These are phyloP conservation scores for Calonectria pteridis DNA, from an alignment of 2,329 filamentous ascomycete species.

Conservation along the genomic window DNA sequence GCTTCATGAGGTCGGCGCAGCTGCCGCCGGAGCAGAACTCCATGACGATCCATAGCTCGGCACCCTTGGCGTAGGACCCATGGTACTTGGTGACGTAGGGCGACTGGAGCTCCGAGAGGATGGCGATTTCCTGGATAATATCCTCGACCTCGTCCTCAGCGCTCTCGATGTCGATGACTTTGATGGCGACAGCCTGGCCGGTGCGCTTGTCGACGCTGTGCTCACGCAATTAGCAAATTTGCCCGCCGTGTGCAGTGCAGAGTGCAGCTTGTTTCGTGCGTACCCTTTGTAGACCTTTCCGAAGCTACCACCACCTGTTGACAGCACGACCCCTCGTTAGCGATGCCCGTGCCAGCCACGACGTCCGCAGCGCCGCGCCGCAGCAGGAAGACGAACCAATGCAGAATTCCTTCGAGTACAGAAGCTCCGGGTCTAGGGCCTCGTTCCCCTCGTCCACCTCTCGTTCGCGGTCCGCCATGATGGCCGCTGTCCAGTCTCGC, in stretches of 20 bases:
- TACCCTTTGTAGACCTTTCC: constrained; percentile 99
- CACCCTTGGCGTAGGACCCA: constrained; percentile 95
- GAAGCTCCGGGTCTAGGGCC: constrained; percentile 82
- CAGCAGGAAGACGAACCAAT: constrained; percentile 70
- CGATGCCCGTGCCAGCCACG: background rate
- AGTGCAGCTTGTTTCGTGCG: constrained; percentile 15
- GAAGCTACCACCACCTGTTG: constrained; percentile 91
- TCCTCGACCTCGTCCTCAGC: constrained; percentile 99
- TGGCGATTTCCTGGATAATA: constrained; percentile 98
- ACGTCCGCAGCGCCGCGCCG: background rate
- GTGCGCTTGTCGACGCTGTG: constrained; percentile 91
- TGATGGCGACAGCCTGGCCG: constrained; percentile 95
- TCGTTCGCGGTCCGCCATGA: constrained; percentile 63
- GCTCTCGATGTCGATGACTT: constrained; percentile 98
- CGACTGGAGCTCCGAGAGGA: constrained; percentile 94
- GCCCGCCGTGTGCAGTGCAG: background rate
- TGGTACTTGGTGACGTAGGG: constrained; percentile 98
- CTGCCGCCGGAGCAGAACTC: constrained; percentile 98
- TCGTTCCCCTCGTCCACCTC: constrained; percentile 63
- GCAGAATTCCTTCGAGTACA: constrained; percentile 94
- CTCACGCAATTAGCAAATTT: constrained; percentile 22
- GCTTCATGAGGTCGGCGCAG: constrained; percentile 95
- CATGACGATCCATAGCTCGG: constrained; percentile 99
- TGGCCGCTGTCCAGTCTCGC: background rate
- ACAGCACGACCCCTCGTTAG: constrained; percentile 38